These are phyloP conservation scores for Phoenix roebelenii DNA, from an alignment of 176 grass and related monocot genomes.

Conservation along the genomic window DNA sequence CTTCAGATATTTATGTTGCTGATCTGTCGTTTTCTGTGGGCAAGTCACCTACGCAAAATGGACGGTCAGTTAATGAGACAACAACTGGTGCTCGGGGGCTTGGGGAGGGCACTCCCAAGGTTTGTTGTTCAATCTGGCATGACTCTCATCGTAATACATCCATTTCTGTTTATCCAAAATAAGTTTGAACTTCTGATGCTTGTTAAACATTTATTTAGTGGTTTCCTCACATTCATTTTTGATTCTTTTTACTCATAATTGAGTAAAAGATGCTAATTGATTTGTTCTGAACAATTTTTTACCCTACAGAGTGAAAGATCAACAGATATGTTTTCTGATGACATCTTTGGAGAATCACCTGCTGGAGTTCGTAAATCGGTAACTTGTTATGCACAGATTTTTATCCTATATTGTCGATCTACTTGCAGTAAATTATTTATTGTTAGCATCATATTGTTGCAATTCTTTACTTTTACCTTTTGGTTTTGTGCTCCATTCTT, in stretches of 20 bases:
- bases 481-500: too few relatives aligned
- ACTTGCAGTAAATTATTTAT: too few relatives aligned
- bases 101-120: slow-evolving; percentile 89
- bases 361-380: slow-evolving; percentile 64
- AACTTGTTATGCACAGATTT: slow-evolving; percentile 15
- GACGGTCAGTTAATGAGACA: slow-evolving; percentile 22
- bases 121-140: slow-evolving; percentile 26
- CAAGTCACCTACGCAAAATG: slow-evolving; percentile 56
- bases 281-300: too few relatives aligned
- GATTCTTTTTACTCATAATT: not conserved
- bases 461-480: too few relatives aligned
- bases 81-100: slow-evolving; percentile 37
- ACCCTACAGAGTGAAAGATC: slow-evolving; percentile 67
- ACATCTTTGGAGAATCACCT: slow-evolving; percentile 96
- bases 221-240: too few relatives aligned
- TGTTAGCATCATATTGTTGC: too few relatives aligned
- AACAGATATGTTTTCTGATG: slow-evolving; percentile 86
- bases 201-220: too few relatives aligned
- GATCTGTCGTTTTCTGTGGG: slow-evolving; percentile 48
- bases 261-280: too few relatives aligned
- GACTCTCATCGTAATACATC: not conserved
- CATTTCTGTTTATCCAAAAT: too few relatives aligned
- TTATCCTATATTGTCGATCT: not conserved
- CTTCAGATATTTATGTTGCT: slow-evolving; percentile 42
- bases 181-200: too few relatives aligned